These are phyloP conservation scores for Parascedosporium putredinis DNA, from an alignment of 2,329 filamentous ascomycete genomes.

Conservation along the genomic window DNA sequence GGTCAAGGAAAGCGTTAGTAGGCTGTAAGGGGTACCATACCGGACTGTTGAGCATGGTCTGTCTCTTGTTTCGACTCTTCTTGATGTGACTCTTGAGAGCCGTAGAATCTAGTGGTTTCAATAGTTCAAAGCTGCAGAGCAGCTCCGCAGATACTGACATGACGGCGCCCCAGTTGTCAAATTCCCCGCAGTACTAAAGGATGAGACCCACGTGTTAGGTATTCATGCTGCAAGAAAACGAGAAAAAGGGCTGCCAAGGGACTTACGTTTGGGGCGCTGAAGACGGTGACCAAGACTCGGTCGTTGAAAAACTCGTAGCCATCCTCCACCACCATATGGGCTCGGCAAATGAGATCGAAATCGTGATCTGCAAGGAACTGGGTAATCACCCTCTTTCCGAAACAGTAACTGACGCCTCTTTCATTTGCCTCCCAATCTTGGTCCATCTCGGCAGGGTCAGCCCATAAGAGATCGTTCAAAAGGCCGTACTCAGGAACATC, in stretches of 20 bases:
- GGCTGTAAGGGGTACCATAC: constrained; percentile 44
- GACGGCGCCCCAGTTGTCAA: constrained; percentile 97
- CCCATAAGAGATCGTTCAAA: constrained; percentile 92
- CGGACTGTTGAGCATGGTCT: constrained; percentile 92
- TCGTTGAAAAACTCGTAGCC: constrained; percentile 99
- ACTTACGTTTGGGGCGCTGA: constrained; percentile 92
- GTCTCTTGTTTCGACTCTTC: constrained; percentile 88
- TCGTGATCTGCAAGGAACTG: constrained; percentile 92
- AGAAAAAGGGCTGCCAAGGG: not conserved
- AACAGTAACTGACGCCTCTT: constrained; percentile 93
- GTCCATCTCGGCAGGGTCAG: constrained; percentile 95
- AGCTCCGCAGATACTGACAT: constrained; percentile 95
- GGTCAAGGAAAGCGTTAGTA: not conserved
- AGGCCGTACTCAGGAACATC: constrained; percentile 96
- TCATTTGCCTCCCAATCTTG: constrained; percentile 97
- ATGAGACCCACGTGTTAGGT: constrained; percentile 16
- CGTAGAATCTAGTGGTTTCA: constrained; percentile 92
- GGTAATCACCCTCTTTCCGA: constrained; percentile 95
- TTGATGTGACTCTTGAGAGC: constrained; percentile 98
- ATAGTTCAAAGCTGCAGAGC: constrained; percentile 90
- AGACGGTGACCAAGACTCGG: constrained; percentile 87
- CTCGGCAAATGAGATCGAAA: constrained; percentile 92
- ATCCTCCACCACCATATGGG: constrained; percentile 98
- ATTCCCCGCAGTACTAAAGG: constrained; percentile 85
- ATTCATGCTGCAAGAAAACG: not conserved